Evolutionary conservation across 441 rosid species (phyloP).

Genomic region (Sinapis alba): DNA sequence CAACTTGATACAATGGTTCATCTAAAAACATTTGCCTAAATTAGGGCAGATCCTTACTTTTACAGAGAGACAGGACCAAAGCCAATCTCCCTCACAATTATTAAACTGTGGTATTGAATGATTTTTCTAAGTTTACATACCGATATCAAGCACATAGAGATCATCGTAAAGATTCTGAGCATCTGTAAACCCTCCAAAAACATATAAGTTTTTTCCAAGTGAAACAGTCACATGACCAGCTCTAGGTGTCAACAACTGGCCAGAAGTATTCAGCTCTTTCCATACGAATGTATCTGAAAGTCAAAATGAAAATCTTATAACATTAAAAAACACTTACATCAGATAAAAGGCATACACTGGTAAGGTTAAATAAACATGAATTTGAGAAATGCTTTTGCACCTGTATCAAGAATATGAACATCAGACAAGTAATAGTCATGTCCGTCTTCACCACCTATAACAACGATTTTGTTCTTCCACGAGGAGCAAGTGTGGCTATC

Average conservation of each 20-base stretch:
- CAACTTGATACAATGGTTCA: conserved; percentile 11
- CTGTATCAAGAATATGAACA: conserved; percentile 95
- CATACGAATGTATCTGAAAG: conserved; percentile 76
- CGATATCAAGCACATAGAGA: conserved; percentile 80
- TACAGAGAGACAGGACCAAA: not conserved
- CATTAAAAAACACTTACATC: conserved; percentile 1
- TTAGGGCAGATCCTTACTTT: not conserved
- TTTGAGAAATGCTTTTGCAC: conserved; percentile 40
- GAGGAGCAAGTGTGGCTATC: conserved; percentile 96
- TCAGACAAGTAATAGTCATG: conserved; percentile 88
- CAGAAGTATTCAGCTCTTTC: conserved; percentile 82
- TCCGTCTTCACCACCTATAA: conserved; percentile 97
- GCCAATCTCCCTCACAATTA: conserved; percentile 1
- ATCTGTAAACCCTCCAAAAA: conserved; percentile 92
- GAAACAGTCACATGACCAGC: conserved; percentile 92
- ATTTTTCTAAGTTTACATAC: conserved; percentile 48
- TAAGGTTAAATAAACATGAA: conserved; percentile 2
- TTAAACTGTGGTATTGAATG: not conserved
- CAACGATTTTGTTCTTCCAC: conserved; percentile 84
- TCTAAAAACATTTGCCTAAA: conserved; percentile 5
- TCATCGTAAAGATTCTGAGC: conserved; percentile 88
- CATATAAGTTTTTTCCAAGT: conserved; percentile 82
- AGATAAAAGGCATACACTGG: conserved; percentile 18
- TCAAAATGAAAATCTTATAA: conserved; percentile 19
- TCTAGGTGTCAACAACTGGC: conserved; percentile 82